Evolutionary conservation across 495 filamentous ascomycete species (phyloP), one percentile per base, ranked within the genome.

Genomic region (Cercophora samala): DNA sequence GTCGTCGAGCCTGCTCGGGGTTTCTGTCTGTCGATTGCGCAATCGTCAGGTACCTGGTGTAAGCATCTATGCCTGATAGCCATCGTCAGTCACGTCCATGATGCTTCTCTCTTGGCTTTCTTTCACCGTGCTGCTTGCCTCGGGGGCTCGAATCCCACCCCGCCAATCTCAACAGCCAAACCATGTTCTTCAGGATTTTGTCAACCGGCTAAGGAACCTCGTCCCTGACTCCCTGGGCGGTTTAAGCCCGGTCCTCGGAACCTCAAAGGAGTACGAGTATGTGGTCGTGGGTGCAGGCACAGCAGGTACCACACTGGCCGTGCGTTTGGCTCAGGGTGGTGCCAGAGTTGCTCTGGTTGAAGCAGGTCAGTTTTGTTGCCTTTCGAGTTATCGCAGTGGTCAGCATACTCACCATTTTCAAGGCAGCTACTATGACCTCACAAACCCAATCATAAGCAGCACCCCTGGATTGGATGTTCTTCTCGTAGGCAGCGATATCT

Each of bases 391-490:
- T 54, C 5, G 52, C 21, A 8, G 52, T 54, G 21, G 23, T 62
- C 4, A 42, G 4, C 21, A 42, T 4, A 62, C 15, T 51, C 17
- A 0, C 0, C 19, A 15, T 8, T 5, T 29, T 29, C 60, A 29
- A 29, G 26, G 26, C 26, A 64, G 62, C 22, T 64, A 64, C 62
- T 64, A 64, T 26, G 62, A 64, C 62, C 25, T 64, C 5, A 64
- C 62, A 18, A 64, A 64, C 19, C 62, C 62, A 9, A 64, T 64
- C 62, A 23, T 64, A 6, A 64, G 62, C 37, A 64, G 62, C 6
- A 64, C 62, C n/a, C 62, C 62, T 25, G 62, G 62, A 4, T 32
- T 64, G 3, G 62, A 64, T 64, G 62, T 64, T n/a, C 32, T 64
- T 4, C 62, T 64, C 1, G 24, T 64, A 3, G 62, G 62, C 32